Evolutionary conservation across 1,284 basidiomycete genomes (phyloP).

Genomic region (Farysia itapuensis): DNA sequence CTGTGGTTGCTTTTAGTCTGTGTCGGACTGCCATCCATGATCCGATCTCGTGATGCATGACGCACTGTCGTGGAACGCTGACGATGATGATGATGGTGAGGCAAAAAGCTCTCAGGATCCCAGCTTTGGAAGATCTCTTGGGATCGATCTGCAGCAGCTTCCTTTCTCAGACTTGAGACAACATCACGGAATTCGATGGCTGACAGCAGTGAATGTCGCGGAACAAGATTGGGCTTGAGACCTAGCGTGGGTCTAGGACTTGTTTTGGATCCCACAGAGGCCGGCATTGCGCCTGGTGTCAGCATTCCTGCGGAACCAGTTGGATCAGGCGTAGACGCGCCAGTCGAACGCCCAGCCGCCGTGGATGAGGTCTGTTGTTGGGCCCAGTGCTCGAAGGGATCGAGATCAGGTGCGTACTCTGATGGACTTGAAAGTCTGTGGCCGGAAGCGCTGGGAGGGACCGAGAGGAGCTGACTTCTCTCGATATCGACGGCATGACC

Average conservation of each 20-base stretch:
- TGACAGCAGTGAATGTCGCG: conserved; percentile 72
- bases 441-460: conserved; percentile 1
- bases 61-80: conserved; percentile 1
- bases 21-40: conserved; percentile 2
- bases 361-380: conserved; percentile 1
- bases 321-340: neutral
- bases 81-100: conserved; percentile 35
- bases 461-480: conserved; percentile 7
- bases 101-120: conserved; percentile 47
- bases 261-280: conserved; percentile 8
- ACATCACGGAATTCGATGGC: conserved; percentile 91
- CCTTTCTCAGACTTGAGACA: conserved; percentile 73
- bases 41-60: conserved; percentile 10
- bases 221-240: conserved; percentile 30
- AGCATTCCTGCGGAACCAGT: neutral
- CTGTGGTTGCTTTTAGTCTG: conserved; percentile 10
- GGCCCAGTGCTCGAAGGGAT: conserved; percentile 46
- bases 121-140: conserved; percentile 47
- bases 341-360: neutral
- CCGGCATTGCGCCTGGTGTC: conserved; percentile 8
- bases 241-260: conserved; percentile 6
- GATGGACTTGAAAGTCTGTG: conserved; percentile 34
- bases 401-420: conserved; percentile 47
- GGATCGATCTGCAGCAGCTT: conserved; percentile 47
- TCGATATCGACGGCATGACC: neutral